A percentile compares a stretch with the other conserved stretches of the same genome.
Conservation (phyloP, 352 stramenopile species). For the Saprolegnia parasitica region DNA sequence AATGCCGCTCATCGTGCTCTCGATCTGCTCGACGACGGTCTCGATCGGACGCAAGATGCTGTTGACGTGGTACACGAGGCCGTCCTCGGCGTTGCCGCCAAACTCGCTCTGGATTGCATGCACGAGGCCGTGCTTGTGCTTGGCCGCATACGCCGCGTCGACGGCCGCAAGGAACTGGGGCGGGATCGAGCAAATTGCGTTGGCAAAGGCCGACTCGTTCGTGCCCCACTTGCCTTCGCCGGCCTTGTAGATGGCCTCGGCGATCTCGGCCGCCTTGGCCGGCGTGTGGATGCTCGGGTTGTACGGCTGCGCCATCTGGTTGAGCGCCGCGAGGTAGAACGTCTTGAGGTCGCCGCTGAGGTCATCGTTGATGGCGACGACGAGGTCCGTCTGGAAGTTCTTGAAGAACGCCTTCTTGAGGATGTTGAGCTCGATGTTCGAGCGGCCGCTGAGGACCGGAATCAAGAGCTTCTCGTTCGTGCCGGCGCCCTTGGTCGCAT, state of each 20-base stretch:
- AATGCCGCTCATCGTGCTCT: slow-evolving; percentile 69
- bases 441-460: slow-evolving; percentile 42
- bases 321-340: slow-evolving; percentile 59
- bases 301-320: slow-evolving; percentile 48
- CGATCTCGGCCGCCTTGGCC: slow-evolving; percentile 51
- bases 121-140: slow-evolving; percentile 58
- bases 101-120: slow-evolving; percentile 68
- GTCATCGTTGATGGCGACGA: slow-evolving; percentile 50
- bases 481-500: slow-evolving; percentile 58
- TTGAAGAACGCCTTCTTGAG: slow-evolving; percentile 77
- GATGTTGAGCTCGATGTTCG: slow-evolving; percentile 64
- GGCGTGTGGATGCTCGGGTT: slow-evolving; percentile 52
- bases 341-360: slow-evolving; percentile 68
- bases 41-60: slow-evolving; percentile 55
- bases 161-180: slow-evolving; percentile 53
- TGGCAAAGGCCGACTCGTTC: slow-evolving; percentile 58
- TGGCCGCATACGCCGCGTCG: slow-evolving; percentile 48
- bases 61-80: slow-evolving; percentile 52
- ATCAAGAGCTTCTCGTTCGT: slow-evolving; percentile 70
- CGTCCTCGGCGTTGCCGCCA: slow-evolving; percentile 42
- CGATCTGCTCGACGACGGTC: slow-evolving; percentile 56
- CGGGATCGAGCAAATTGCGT: slow-evolving; percentile 45
- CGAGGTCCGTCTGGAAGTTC: slow-evolving; percentile 51
- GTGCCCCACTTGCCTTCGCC: slow-evolving; percentile 63
- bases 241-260: slow-evolving; percentile 57